These are phyloP conservation scores for Orobanche coerulescens DNA, from an alignment of 257 asterid species.

Conservation along the genomic window DNA sequence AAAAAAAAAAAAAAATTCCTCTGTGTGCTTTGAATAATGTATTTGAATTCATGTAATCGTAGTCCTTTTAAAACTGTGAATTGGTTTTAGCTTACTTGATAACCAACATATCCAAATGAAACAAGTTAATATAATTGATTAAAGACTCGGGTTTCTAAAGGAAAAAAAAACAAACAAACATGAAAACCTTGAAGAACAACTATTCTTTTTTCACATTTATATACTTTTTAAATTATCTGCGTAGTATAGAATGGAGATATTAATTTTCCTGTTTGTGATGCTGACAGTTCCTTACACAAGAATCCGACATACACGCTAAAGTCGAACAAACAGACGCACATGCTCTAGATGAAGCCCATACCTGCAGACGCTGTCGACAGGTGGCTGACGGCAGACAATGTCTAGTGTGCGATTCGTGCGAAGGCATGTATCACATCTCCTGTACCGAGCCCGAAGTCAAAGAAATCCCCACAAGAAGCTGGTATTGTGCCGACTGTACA, in stretches of 20 bases:
- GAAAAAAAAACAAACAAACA: too few relatives aligned
- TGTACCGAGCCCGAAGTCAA: constrained; percentile 65
- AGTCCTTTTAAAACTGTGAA: too few relatives aligned
- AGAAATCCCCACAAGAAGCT: constrained; percentile 63
- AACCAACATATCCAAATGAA: too few relatives aligned
- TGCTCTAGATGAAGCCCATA: constrained; percentile 29
- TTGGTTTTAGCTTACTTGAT: too few relatives aligned
- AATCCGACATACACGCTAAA: constrained; percentile 34
- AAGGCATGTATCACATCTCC: constrained; percentile 71
- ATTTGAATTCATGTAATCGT: too few relatives aligned
- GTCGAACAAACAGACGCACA: constrained; percentile 37
- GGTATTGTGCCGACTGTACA: constrained; percentile 76
- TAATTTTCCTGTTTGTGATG: constrained; percentile 18
- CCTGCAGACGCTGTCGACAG: constrained; percentile 60
- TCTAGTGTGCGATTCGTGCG: constrained; percentile 87
- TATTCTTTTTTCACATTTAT: too few relatives aligned
- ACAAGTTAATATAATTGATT: too few relatives aligned
- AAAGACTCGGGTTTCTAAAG: too few relatives aligned
- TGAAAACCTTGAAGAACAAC: too few relatives aligned
- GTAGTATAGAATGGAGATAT: background rate
- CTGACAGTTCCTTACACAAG: constrained; percentile 39
- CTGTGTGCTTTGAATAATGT: too few relatives aligned
- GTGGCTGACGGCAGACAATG: constrained; percentile 58
- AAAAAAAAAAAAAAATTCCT: too few relatives aligned
- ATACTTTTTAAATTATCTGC: constrained; percentile 4